Conservation (phyloP, 2,329 filamentous ascomycete species). For the Colletotrichum gloeosporioides region DNA sequence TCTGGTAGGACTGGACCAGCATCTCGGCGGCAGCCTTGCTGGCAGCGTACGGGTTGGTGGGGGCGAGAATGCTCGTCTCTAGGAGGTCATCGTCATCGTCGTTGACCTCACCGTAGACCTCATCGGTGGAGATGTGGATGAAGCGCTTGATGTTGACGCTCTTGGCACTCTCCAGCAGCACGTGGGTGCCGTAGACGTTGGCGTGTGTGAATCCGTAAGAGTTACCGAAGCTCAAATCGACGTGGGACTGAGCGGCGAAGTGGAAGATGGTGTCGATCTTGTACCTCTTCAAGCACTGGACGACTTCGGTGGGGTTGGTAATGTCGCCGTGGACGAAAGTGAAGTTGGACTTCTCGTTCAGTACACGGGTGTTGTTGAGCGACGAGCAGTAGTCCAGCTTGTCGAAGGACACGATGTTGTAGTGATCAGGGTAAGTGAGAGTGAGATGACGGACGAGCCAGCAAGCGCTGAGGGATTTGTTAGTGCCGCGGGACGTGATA, state of each 20-base stretch:
- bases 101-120: conserved; percentile 83
- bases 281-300: conserved; percentile 73
- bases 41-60: conserved; percentile 83
- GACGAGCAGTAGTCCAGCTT: conserved; percentile 85
- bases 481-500: neutral
- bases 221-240: conserved; percentile 83
- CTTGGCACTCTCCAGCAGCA: conserved; percentile 78
- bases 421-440: conserved; percentile 73
- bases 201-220: conserved; percentile 82
- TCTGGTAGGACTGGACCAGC: conserved; percentile 86
- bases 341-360: conserved; percentile 75
- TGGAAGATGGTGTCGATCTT: conserved; percentile 82
- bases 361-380: conserved; percentile 76
- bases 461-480: conserved; percentile 64
- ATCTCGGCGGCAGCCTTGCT: conserved; percentile 85
- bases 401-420: conserved; percentile 84
- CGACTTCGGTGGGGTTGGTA: conserved; percentile 72
- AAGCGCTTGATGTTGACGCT: conserved; percentile 75
- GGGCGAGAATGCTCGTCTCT: conserved; percentile 76
- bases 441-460: conserved; percentile 83
- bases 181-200: conserved; percentile 86
- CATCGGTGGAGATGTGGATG: conserved; percentile 84
- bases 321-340: conserved; percentile 82
- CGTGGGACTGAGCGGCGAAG: conserved; percentile 86
- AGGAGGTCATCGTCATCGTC: conserved; percentile 74